Conservation (phyloP, 495 filamentous ascomycete genomes). For the Aspergillus avenaceus region DNA sequence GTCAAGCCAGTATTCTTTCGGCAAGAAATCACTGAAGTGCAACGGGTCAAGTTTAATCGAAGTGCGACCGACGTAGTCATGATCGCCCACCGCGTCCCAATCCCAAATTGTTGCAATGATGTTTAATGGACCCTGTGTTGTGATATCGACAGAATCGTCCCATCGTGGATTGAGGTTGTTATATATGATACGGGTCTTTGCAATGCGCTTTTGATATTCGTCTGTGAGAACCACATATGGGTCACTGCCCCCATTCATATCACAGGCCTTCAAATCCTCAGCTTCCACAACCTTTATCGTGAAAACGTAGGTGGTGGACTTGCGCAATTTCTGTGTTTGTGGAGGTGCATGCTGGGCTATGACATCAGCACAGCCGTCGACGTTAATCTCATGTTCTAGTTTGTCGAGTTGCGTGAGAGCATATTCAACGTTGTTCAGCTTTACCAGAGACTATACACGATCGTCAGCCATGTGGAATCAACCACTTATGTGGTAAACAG, state of each 20-base stretch:
- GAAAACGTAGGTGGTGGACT: conserved; percentile 83
- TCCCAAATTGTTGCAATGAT: conserved; percentile 98
- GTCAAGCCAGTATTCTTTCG: conserved; percentile 94
- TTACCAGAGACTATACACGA: conserved; percentile 75
- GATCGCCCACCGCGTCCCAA: conserved; percentile 94
- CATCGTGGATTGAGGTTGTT: conserved; percentile 91
- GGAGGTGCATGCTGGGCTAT: conserved; percentile 63
- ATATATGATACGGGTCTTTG: conserved; percentile 90
- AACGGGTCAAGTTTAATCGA: conserved; percentile 91
- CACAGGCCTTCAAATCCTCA: conserved; percentile 97
- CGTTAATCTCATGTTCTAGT: conserved; percentile 83
- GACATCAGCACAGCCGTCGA: conserved; percentile 87
- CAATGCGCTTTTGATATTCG: conserved; percentile 96
- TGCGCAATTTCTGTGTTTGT: conserved; percentile 51
- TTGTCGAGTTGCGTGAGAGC: conserved; percentile 86
- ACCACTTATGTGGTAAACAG: background rate
- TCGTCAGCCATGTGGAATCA: conserved; percentile 8
- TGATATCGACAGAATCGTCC: conserved; percentile 97
- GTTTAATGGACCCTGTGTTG: conserved; percentile 83
- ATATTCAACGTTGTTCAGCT: conserved; percentile 96
- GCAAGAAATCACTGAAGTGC: conserved; percentile 93
- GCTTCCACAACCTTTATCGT: conserved; percentile 98
- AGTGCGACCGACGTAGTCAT: conserved; percentile 94
- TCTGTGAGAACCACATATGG: conserved; percentile 96
- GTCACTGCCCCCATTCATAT: conserved; percentile 90